Evolutionary conservation across 371 early-diverging fungal genomes (phyloP), one percentile per base, ranked within the genome.

Genomic region (Mortierella sp.): DNA sequence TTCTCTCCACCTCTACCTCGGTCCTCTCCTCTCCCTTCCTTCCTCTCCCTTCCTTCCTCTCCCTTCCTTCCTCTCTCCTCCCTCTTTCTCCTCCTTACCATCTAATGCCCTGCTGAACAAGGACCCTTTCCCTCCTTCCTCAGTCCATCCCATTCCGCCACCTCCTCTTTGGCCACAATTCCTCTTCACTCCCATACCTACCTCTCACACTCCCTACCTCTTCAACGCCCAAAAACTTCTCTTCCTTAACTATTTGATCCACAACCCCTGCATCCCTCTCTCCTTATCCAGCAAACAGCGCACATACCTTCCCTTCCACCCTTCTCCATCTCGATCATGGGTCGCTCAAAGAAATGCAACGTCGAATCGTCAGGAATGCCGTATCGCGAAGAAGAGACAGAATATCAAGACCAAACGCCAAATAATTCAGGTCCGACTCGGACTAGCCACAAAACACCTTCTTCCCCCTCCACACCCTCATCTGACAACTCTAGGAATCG

Each of bases 401-500:
- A 83, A 0, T 83, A 83, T 54, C 80, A 83, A 29, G 80, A 83
- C 75, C 74, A 72, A 18, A 51, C 35, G 8, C 35, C 56, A 29
- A 32, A 76, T 44, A 32, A 76, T 44, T 18, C 63, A 58, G 55
- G 46, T 16, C 76, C 72, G n/a, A 60, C 76, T 48, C 72, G 21
- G 38, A 46, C 77, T 71, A 65, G 51, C 1, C 71, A 72, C 49
- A 29, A 51, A 24, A 7, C 65, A 11, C 29, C 75, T 73, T 72
- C 43, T 49, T 78, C 56, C 14, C 38, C 56, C 49, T 72, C 54
- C 12, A 56, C 74, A 54, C 12, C 29, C 1, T 54, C 60, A n/a
- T 75, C 75, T 21, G 5, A 27, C 16, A 58, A n/a, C n/a, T 54
- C 74, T 18, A 35, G 32, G 32, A 35, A 60, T 27, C 24, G 5